Conservation (phyloP, 345 rosid genomes). For the Melastoma malabathricum region DNA sequence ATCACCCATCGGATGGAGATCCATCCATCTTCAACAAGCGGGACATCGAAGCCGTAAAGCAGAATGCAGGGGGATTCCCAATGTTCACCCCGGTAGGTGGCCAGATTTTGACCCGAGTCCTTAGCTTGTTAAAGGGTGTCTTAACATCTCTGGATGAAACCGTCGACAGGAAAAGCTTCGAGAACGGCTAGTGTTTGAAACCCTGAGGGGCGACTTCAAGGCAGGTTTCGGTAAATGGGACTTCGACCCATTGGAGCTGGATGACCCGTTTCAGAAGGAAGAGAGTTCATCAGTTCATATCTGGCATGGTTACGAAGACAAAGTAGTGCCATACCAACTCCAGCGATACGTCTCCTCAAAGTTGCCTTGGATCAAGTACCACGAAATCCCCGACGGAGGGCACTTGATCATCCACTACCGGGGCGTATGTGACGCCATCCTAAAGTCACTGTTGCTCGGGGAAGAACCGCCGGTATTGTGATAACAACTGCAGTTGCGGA, state of each 20-base stretch:
- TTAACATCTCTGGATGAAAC: not conserved
- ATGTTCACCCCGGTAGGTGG: constrained; percentile 66
- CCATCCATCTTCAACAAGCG: constrained; percentile 47
- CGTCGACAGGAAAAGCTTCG: constrained; percentile 31
- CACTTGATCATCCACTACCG: constrained; percentile 70
- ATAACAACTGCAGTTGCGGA: not conserved
- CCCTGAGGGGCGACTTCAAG: constrained; percentile 49
- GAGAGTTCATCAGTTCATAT: constrained; percentile 42
- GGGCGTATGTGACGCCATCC: constrained; percentile 55
- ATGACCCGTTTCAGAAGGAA: constrained; percentile 31
- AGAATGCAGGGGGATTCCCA: constrained; percentile 50
- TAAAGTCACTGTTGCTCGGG: constrained; percentile 53
- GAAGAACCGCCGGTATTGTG: constrained; percentile 30
- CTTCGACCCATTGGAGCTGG: constrained; percentile 55
- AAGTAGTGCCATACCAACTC: constrained; percentile 66
- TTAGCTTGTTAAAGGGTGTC: constrained; percentile 1
- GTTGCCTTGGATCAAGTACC: constrained; percentile 73
- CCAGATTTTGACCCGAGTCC: not conserved
- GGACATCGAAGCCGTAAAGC: constrained; percentile 55
- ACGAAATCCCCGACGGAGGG: constrained; percentile 80
- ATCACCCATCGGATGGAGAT: constrained; percentile 51
- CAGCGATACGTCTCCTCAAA: constrained; percentile 46
- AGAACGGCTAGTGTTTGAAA: constrained; percentile 37
- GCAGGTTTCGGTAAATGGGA: constrained; percentile 64
- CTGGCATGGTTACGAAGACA: constrained; percentile 87